phyloP scores from a whole-genome alignment of 2,329 filamentous ascomycete species.

The Pseudocercospora macadamiae region DNA sequence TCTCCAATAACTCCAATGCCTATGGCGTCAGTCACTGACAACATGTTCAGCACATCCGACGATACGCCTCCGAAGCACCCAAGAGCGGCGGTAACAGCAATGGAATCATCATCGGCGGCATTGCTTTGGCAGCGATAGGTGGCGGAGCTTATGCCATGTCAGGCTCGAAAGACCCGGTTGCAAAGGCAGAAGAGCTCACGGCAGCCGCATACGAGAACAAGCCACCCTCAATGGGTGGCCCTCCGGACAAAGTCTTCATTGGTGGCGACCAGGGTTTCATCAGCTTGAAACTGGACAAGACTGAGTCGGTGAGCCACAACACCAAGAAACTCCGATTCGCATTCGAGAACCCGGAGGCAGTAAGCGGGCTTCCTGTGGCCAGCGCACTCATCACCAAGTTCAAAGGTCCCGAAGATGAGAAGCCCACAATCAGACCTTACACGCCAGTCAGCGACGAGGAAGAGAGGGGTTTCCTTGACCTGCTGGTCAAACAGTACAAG shows the following conservation, averaged over 20 bases:
- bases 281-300: constrained; percentile 74
- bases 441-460: constrained; percentile 90
- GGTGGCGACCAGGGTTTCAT: constrained; percentile 91
- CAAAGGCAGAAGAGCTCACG: constrained; percentile 30
- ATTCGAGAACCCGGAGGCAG: constrained; percentile 79
- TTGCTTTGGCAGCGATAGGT: constrained; percentile 60
- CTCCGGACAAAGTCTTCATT: constrained; percentile 62
- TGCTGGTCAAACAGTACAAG: constrained; percentile 90
- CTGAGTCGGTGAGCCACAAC: constrained; percentile 87
- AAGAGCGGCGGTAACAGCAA: constrained; percentile 61
- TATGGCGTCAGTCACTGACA: constrained; percentile 21
- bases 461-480: constrained; percentile 77
- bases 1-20: constrained; percentile 6
- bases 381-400: constrained; percentile 91
- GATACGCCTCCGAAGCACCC: constrained; percentile 70
- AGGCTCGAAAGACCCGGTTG: constrained; percentile 29
- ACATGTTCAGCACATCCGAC: constrained; percentile 60
- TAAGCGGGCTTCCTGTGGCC: constrained; percentile 79
- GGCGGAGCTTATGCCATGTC: constrained; percentile 57
- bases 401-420: constrained; percentile 79
- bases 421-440: constrained; percentile 88
- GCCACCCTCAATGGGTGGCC: constrained; percentile 40
- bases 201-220: constrained; percentile 43
- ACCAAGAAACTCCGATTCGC: constrained; percentile 90
- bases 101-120: constrained; percentile 62